Evolutionary conservation across 2,329 filamentous ascomycete genomes (phyloP), one percentile per base, ranked within the genome.

Genomic region (Fusarium coffeatum): DNA sequence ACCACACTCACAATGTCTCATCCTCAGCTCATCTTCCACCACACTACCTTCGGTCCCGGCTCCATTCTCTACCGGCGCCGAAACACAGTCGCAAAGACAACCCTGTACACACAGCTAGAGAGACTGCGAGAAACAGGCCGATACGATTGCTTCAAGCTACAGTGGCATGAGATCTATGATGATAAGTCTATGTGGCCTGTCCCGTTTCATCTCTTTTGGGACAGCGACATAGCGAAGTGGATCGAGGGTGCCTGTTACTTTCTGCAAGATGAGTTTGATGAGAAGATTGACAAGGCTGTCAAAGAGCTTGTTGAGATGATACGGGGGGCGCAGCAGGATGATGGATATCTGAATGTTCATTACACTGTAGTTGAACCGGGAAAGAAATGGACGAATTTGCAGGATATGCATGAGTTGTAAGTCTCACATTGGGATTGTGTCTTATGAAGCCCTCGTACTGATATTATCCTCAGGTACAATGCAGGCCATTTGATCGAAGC

Each of bases 271-370:
- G 59, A 62, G 57, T 18, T 57, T 40, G 68, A 70, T 40, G 49
- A 18, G 2, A 61, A 66, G 43, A 65, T 74, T 7, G 69, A 74
- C 23, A 15, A 11, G 7, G 55, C 63, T 3, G 53, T 74, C 1
- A 58, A 46, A 66, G 81, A 90, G 58, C 75, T 90, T n/a, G 87
- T 88, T 1, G 79, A 81, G 1, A 89, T 87, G 83, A 88, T 90
- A 13, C 73, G 83, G 10, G 76, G 72, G 3, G 88, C 88, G 1
- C 88, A 90, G 77, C 83, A 87, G 55, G 76, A 79, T 2, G 88
- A 90, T 72, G 88, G 88, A 1, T 91, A 90, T 72, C 73, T 91
- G 23, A 90, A 90, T 71, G 84, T 89, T 9, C 87, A 90, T 72
- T 90, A 86, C 66, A 88, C 86, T 0, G 85, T 90, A 0, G 85